Conservation (phyloP, 1,139 yeast genomes). For the Hyphopichia burtonii region DNA sequence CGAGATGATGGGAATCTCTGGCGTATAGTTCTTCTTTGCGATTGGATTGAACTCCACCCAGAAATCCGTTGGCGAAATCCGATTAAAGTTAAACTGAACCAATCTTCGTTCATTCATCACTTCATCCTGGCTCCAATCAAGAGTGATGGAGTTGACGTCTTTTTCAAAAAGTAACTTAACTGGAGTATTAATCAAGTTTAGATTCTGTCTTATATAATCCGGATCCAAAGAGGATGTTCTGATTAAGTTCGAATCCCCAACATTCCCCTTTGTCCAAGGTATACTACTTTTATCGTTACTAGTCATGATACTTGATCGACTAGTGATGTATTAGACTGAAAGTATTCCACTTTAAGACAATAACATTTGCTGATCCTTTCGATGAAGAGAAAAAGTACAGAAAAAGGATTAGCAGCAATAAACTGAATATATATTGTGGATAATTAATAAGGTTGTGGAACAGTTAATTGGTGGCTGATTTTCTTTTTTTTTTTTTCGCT, state of each 20-base stretch:
- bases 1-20: constrained; percentile 41
- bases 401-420: too few relatives aligned
- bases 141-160: constrained; percentile 23
- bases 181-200: constrained; percentile 16
- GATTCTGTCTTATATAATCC: constrained; percentile 14
- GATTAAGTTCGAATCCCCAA: constrained; percentile 11
- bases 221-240: constrained; percentile 21
- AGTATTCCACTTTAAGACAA: too few relatives aligned
- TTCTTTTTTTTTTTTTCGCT: background rate
- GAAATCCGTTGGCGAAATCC: constrained; percentile 21
- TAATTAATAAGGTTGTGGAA: too few relatives aligned
- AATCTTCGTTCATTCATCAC: constrained; percentile 28
- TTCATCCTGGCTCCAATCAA: constrained; percentile 36
- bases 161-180: constrained; percentile 16
- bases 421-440: too few relatives aligned
- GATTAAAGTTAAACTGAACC: constrained; percentile 31
- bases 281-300: background rate
- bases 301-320: too few relatives aligned
- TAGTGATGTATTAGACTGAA: too few relatives aligned
- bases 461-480: too few relatives aligned
- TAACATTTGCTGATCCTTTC: too few relatives aligned
- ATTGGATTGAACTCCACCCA: constrained; percentile 26
- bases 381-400: too few relatives aligned
- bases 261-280: background rate
- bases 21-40: constrained; percentile 19